phyloP scores from a whole-genome alignment of 306 rosid species.

The Abrus precatorius region DNA sequence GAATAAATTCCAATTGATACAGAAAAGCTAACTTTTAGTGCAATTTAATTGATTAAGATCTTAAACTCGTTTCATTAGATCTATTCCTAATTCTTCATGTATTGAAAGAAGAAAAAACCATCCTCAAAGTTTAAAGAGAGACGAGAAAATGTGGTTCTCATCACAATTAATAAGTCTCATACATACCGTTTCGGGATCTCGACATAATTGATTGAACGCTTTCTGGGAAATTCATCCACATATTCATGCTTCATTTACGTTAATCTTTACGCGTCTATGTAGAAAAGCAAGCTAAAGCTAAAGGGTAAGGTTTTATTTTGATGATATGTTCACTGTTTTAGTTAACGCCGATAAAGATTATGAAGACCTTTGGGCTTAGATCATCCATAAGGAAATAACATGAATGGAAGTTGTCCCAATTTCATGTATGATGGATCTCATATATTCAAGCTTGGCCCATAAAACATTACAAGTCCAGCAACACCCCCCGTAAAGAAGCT shows the following conservation, averaged over 20 bases:
- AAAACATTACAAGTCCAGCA: neutral
- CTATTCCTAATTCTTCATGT: neutral
- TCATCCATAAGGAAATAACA: neutral
- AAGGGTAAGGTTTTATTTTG: neutral
- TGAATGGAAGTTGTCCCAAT: neutral
- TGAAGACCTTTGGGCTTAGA: neutral
- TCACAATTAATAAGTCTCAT: neutral
- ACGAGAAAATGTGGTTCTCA: neutral
- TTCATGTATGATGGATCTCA: neutral
- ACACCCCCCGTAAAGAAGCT: neutral
- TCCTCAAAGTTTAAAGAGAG: neutral
- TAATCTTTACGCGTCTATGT: neutral
- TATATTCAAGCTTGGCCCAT: slow-evolving; percentile 6
- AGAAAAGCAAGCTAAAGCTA: neutral
- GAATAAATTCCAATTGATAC: neutral
- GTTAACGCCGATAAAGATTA: neutral
- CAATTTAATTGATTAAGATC: slow-evolving; percentile 1
- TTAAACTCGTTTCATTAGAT: neutral
- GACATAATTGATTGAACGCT: neutral
- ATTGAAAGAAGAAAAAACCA: neutral
- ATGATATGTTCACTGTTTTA: neutral
- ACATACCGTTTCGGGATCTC: neutral
- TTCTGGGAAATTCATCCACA: neutral
- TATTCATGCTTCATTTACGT: neutral
- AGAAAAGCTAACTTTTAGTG: neutral